phyloP scores from a whole-genome alignment of 2,329 filamentous ascomycete species.

The Penicillium rolfsii region DNA sequence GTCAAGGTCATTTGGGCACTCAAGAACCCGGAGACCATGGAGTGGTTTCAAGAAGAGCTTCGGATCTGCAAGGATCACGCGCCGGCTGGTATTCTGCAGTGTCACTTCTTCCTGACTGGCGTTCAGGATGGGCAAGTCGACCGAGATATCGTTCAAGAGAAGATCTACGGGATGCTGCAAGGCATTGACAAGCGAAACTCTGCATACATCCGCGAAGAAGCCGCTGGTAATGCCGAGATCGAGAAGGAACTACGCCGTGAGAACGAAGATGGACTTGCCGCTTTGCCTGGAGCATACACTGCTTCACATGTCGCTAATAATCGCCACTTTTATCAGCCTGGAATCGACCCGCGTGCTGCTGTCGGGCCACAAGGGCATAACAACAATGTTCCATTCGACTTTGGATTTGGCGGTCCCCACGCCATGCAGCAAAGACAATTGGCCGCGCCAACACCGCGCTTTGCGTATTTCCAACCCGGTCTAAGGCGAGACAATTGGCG shows the following conservation, averaged over 20 bases:
- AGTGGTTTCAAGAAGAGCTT: constrained; percentile 96
- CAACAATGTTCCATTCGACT: constrained; percentile 59
- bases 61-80: constrained; percentile 88
- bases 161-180: constrained; percentile 83
- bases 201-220: constrained; percentile 78
- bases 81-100: constrained; percentile 83
- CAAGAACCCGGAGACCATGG: constrained; percentile 88
- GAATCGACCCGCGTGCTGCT: constrained; percentile 10
- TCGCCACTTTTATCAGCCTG: constrained; percentile 25
- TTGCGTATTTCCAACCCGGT: constrained; percentile 70
- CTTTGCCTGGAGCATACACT: constrained; percentile 64
- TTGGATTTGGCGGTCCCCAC: constrained; percentile 81
- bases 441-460: constrained; percentile 68
- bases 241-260: constrained; percentile 79
- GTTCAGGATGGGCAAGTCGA: constrained; percentile 64
- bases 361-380: constrained; percentile 5
- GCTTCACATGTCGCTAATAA: constrained; percentile 25
- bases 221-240: constrained; percentile 74
- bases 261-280: constrained; percentile 81
- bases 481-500: constrained; percentile 73
- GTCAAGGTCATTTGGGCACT: constrained; percentile 94
- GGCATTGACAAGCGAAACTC: constrained; percentile 87
- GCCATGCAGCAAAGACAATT: constrained; percentile 81
- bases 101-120: constrained; percentile 91
- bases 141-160: constrained; percentile 79